A percentile compares a stretch with the other conserved stretches of the same genome.
Evolutionary conservation across 2,329 filamentous ascomycete genomes (phyloP).

Genomic region (Colletotrichum lindemuthianum): DNA sequence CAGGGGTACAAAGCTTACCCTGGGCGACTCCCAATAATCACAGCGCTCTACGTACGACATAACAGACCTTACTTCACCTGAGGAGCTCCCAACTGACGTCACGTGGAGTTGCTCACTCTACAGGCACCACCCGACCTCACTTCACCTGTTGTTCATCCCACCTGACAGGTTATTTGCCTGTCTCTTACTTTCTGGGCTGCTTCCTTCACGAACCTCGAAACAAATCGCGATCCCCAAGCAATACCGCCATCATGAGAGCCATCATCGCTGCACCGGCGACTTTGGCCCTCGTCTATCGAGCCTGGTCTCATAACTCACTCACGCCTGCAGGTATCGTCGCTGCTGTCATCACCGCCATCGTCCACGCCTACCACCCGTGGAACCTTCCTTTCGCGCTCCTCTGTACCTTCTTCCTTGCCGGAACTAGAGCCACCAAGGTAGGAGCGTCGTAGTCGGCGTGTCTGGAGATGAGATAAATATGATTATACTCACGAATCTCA

Average conservation of each 20-base stretch:
- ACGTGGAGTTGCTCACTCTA: slow-evolving; percentile 17
- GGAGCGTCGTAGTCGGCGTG: slow-evolving; percentile 5
- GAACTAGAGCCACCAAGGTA: slow-evolving; percentile 86
- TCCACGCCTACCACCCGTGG: slow-evolving; percentile 92
- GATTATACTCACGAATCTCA: slow-evolving; percentile 47
- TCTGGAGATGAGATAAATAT: neutral
- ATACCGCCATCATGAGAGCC: slow-evolving; percentile 60
- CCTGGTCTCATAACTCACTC: slow-evolving; percentile 78
- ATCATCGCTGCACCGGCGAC: slow-evolving; percentile 68
- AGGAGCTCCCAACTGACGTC: slow-evolving; percentile 31
- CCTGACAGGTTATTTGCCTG: slow-evolving; percentile 3
- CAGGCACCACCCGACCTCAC: slow-evolving; percentile 4
- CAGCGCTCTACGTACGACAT: too few relatives aligned
- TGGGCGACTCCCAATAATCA: too few relatives aligned
- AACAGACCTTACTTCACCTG: neutral
- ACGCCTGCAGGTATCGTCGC: slow-evolving; percentile 42
- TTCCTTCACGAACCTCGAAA: neutral
- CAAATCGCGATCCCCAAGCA: neutral
- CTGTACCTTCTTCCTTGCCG: slow-evolving; percentile 85
- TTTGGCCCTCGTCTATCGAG: slow-evolving; percentile 70
- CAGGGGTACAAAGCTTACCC: slow-evolving; percentile 10
- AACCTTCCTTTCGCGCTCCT: slow-evolving; percentile 89
- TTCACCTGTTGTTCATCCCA: slow-evolving; percentile 11
- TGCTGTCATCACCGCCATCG: slow-evolving; percentile 46
- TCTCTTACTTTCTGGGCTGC: slow-evolving; percentile 11